Evolutionary conservation across 257 asterid genomes (phyloP).

Genomic region (Scutellaria baicalensis): DNA sequence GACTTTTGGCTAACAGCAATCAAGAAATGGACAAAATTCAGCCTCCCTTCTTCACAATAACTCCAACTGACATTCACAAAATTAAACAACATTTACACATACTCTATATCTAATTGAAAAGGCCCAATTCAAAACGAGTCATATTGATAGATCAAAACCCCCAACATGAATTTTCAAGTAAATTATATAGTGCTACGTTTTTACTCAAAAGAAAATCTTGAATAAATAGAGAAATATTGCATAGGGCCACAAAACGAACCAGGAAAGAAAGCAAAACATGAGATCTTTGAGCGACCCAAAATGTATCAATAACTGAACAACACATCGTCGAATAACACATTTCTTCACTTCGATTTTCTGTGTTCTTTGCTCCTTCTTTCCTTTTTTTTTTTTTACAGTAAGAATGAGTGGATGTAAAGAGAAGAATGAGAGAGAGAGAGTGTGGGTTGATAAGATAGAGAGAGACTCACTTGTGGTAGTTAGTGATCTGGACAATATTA

Average conservation of each 20-base stretch:
- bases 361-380: background rate
- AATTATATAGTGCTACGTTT: background rate
- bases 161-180: background rate
- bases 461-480: too few relatives aligned
- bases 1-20: background rate
- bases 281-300: constrained; percentile 11
- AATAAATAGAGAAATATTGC: background rate
- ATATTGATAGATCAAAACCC: background rate
- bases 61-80: background rate
- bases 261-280: constrained; percentile 14
- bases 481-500: too few relatives aligned
- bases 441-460: too few relatives aligned
- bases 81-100: background rate
- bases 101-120: background rate
- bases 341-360: constrained; percentile 15
- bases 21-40: background rate
- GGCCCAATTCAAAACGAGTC: background rate
- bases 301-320: constrained; percentile 4
- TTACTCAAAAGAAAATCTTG: background rate
- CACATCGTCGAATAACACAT: constrained; percentile 13
- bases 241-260: constrained; percentile 14
- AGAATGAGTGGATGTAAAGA: too few relatives aligned
- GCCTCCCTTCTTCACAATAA: background rate
- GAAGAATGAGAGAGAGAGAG: too few relatives aligned
- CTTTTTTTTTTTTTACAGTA: background rate